A percentile compares a stretch with the other conserved stretches of the same genome.
These are phyloP conservation scores for Babesia bigemina DNA, from an alignment of 169 alveolate species.

Conservation along the genomic window DNA sequence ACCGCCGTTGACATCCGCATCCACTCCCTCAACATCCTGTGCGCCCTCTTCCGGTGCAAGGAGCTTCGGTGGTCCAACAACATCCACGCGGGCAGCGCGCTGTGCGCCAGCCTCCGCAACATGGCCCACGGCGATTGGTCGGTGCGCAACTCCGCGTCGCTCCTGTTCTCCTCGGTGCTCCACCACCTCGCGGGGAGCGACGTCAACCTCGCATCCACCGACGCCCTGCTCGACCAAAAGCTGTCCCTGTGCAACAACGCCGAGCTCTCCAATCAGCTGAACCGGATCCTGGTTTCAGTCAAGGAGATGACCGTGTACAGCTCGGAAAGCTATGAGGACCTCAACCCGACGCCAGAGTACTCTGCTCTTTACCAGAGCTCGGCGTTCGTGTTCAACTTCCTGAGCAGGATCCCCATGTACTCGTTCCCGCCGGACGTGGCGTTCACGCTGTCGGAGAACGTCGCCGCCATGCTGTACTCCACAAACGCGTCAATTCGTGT, in stretches of 20 bases:
- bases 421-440: slow-evolving; percentile 39
- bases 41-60: slow-evolving; percentile 54
- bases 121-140: slow-evolving; percentile 51
- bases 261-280: slow-evolving; percentile 19
- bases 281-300: background rate
- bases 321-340: slow-evolving; percentile 29
- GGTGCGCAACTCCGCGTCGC: slow-evolving; percentile 41
- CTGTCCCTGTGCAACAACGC: slow-evolving; percentile 17
- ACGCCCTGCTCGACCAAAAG: slow-evolving; percentile 38
- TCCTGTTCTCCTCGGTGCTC: slow-evolving; percentile 39
- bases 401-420: slow-evolving; percentile 40
- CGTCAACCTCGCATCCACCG: slow-evolving; percentile 23
- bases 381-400: slow-evolving; percentile 28
- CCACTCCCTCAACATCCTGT: slow-evolving; percentile 49
- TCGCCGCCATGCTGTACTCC: slow-evolving; percentile 9
- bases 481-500: slow-evolving; percentile 23
- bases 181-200: slow-evolving; percentile 35
- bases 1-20: slow-evolving; percentile 31
- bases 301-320: slow-evolving; percentile 25
- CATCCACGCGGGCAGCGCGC: slow-evolving; percentile 23
- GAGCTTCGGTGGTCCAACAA: slow-evolving; percentile 50
- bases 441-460: slow-evolving; percentile 12
- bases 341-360: slow-evolving; percentile 37
- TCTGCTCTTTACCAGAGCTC: slow-evolving; percentile 33
- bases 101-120: slow-evolving; percentile 31